Conservation (phyloP, 129 eudicot genomes). For the Cynara cardunculus region DNA sequence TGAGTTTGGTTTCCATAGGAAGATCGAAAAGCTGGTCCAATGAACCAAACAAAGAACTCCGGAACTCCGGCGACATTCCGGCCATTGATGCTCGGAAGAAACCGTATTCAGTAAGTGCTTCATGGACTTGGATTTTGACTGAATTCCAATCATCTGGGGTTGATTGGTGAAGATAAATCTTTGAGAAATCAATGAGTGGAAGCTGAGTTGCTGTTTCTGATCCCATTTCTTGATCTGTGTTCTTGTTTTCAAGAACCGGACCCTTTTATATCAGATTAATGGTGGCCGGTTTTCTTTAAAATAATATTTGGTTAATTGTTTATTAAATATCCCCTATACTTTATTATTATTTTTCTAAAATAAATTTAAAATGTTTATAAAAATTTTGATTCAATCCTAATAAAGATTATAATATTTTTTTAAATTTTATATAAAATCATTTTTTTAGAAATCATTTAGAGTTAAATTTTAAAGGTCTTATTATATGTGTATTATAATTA, state of each 20-base stretch:
- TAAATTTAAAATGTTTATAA: no score
- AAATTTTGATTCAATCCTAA: no score
- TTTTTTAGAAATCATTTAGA: no score
- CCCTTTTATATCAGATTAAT: not conserved
- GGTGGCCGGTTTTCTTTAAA: not conserved
- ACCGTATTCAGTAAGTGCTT: slow-evolving; percentile 49
- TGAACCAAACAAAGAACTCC: slow-evolving; percentile 21
- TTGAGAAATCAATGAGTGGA: slow-evolving; percentile 45
- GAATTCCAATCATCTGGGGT: slow-evolving; percentile 37
- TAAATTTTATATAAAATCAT: no score
- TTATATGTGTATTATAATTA: no score
- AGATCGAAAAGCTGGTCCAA: slow-evolving; percentile 51
- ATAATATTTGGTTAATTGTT: not conserved
- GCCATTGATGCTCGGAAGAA: slow-evolving; percentile 52
- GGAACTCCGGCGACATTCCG: slow-evolving; percentile 29
- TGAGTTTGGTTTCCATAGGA: slow-evolving; percentile 43
- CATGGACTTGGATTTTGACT: slow-evolving; percentile 37
- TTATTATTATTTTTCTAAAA: no score
- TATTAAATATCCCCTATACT: no score
- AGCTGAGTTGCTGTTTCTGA: slow-evolving; percentile 35
- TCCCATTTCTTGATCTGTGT: slow-evolving; percentile 24
- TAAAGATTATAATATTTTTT: no score
- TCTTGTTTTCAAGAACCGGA: not conserved
- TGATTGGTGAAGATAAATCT: slow-evolving; percentile 26
- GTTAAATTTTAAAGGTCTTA: no score